phyloP scores from a whole-genome alignment of 805 yeast species.

The Candida silvatica region DNA sequence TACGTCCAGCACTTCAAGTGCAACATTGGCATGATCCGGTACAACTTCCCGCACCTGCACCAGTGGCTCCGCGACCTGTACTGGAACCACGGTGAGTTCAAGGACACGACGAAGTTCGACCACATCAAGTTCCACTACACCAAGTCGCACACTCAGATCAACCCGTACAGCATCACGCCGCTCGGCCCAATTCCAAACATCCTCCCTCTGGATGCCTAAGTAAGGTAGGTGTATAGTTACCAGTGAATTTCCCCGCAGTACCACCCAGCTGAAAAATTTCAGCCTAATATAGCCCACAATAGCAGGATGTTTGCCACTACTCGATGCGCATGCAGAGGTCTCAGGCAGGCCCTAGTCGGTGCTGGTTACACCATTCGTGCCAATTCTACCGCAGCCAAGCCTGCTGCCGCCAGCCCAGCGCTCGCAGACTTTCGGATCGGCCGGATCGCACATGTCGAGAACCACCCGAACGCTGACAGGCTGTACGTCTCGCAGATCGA shows the following conservation, averaged over 20 bases:
- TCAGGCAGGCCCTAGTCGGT: background rate
- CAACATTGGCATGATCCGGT: constrained; percentile 72
- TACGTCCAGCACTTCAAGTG: constrained; percentile 95
- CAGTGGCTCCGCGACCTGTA: constrained; percentile 77
- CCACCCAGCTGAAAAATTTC: no score
- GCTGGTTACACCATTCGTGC: background rate
- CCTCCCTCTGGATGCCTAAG: constrained; percentile 28
- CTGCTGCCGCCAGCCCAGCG: no score
- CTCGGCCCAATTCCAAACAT: constrained; percentile 82
- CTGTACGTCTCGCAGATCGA: constrained; percentile 47
- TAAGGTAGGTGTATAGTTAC: no score
- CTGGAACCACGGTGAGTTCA: constrained; percentile 64
- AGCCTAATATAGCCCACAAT: no score
- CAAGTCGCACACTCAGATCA: constrained; percentile 70
- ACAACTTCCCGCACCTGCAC: constrained; percentile 69
- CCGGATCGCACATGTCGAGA: constrained; percentile 31
- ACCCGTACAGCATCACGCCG: constrained; percentile 80
- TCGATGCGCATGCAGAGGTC: no score
- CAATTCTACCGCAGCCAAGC: no score
- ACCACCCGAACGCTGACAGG: constrained; percentile 51
- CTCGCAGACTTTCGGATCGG: constrained; percentile 43
- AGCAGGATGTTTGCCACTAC: no score
- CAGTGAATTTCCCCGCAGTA: background rate
- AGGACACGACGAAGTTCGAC: constrained; percentile 73
- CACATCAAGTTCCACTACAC: constrained; percentile 93